These are phyloP conservation scores for Wickerhamiella kurtzmanii DNA, from an alignment of 805 yeast genomes.

Conservation along the genomic window DNA sequence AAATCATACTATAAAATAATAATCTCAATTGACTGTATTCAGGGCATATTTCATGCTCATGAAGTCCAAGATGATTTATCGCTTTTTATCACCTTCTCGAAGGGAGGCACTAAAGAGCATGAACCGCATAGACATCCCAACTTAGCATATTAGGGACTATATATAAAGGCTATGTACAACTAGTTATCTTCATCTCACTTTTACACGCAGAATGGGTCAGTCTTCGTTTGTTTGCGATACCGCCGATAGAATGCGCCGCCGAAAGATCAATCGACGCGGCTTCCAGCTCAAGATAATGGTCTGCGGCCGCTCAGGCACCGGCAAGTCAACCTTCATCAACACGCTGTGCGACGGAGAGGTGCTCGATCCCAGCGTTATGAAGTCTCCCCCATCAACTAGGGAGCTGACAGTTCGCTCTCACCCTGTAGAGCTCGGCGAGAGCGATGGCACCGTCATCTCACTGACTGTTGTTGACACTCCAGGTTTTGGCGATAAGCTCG, in stretches of 20 bases:
- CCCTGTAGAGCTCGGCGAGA: constrained; percentile 38
- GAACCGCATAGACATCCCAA: neutral
- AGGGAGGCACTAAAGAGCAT: neutral
- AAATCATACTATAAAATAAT: too few relatives aligned
- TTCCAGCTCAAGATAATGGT: constrained; percentile 51
- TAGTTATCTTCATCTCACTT: neutral
- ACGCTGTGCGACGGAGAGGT: constrained; percentile 38
- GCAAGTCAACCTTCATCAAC: constrained; percentile 63
- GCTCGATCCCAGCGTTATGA: neutral
- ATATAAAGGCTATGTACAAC: neutral
- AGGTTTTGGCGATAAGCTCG: constrained; percentile 64
- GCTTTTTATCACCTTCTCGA: neutral
- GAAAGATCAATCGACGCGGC: constrained; percentile 41
- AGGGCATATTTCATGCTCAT: too few relatives aligned
- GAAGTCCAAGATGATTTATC: too few relatives aligned
- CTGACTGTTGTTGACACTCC: constrained; percentile 57
- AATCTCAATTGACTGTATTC: too few relatives aligned
- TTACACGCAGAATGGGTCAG: neutral
- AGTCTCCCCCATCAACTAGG: constrained; percentile 2
- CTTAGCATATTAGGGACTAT: neutral
- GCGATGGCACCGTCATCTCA: constrained; percentile 37
- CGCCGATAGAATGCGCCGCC: constrained; percentile 33
- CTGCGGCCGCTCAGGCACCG: constrained; percentile 61
- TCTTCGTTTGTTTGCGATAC: constrained; percentile 4
- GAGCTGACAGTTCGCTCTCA: constrained; percentile 15